These are phyloP conservation scores for Pseudogymnoascus sp. DNA, from an alignment of 2,329 filamentous ascomycete genomes.

Conservation along the genomic window DNA sequence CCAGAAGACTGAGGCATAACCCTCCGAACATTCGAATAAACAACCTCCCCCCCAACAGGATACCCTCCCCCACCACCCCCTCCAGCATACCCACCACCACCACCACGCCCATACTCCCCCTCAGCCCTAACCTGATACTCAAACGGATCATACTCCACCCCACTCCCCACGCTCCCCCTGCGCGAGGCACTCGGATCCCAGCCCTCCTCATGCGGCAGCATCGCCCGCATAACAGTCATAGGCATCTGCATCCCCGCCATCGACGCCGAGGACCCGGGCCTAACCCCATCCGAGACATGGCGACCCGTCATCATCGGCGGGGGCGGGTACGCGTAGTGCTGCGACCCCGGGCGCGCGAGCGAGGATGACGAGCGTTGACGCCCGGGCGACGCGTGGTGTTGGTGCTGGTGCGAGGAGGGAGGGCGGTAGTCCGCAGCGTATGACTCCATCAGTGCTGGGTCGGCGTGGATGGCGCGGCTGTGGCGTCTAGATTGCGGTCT, in stretches of 20 bases:
- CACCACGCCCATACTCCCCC: background rate
- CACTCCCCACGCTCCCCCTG: constrained; percentile 15
- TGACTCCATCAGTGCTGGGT: constrained; percentile 38
- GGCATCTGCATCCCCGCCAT: constrained; percentile 13
- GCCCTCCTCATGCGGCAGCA: constrained; percentile 41
- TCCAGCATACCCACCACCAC: background rate
- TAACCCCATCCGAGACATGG: constrained; percentile 24
- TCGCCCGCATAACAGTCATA: constrained; percentile 17
- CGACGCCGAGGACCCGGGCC: constrained; percentile 30
- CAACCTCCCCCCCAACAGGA: background rate
- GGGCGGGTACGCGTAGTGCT: constrained; percentile 16
- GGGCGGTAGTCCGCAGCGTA: constrained; percentile 26
- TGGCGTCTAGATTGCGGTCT: constrained; percentile 23
- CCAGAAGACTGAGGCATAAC: background rate
- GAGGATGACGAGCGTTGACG: constrained; percentile 25
- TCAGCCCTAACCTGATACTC: background rate
- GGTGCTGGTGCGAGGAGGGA: constrained; percentile 22
- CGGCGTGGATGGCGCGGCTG: constrained; percentile 23
- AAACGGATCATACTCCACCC: background rate
- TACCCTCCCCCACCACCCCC: background rate
- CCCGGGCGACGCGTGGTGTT: constrained; percentile 24
- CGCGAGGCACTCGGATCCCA: constrained; percentile 32
- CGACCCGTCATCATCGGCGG: constrained; percentile 12
- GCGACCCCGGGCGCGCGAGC: constrained; percentile 11
- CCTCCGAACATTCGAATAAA: background rate